Evolutionary conservation across 192 early-diverging fungal genomes (phyloP).

Genomic region (Podila clonocystis): DNA sequence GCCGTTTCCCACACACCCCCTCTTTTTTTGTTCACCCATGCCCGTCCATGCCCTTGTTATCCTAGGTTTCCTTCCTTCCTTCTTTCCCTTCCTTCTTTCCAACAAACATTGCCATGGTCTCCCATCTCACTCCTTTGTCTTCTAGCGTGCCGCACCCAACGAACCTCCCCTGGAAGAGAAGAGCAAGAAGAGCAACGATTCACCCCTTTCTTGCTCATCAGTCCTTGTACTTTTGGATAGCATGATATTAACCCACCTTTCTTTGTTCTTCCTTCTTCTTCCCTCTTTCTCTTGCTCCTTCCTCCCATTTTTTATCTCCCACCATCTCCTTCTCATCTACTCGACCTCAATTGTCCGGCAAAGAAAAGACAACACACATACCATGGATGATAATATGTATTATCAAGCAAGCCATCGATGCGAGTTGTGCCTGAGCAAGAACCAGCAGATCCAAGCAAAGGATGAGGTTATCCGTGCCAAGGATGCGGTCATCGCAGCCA

Average conservation of each 20-base stretch:
- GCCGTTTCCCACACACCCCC: not conserved
- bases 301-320: not conserved
- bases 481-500: conserved; percentile 33
- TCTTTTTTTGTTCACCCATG: not conserved
- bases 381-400: not conserved
- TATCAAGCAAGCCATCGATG: conserved; percentile 4
- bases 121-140: too few species aligned
- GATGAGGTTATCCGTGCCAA: conserved; percentile 43
- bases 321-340: not conserved
- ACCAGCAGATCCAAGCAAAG: conserved; percentile 26
- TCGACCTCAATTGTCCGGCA: not conserved
- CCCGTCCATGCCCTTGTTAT: not conserved
- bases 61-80: not conserved
- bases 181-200: too few species aligned
- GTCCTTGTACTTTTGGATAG: too few species aligned
- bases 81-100: not conserved
- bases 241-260: not conserved
- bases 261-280: not conserved
- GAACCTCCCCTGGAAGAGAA: too few species aligned
- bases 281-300: not conserved
- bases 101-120: not conserved
- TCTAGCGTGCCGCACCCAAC: too few species aligned
- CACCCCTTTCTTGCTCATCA: too few species aligned
- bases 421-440: conserved; percentile 23
- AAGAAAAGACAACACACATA: not conserved